Base-by-base conservation (phyloP, 768 basidiomycete genomes). In the Phylloporus scabripes region DNA sequence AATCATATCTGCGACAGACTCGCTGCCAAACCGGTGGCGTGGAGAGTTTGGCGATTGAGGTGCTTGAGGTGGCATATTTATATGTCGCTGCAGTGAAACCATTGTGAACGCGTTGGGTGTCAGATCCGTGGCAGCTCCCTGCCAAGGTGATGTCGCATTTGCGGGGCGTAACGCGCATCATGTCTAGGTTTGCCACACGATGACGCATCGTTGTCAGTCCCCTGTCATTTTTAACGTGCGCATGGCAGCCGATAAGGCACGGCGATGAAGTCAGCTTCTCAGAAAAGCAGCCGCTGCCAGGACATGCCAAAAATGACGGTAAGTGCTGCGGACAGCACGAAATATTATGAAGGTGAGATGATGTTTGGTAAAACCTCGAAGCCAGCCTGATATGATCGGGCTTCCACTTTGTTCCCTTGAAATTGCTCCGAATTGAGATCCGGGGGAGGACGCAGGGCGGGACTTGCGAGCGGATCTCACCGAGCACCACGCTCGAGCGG, bases 391-490 rank as follows among this genome's bases (percentile, higher is more conserved):
- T 44, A 45, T 54, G 54, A 62, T 62, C 54, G 60, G 60, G 41
- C 48, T 49, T 51, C 53, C 34, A 60, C 55, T 51, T 53, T 63
- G 58, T 39, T 23, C 46, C 46, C 42, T 26, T 39, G 36, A 48
- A 51, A 42, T 40, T 39, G 38, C 20, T 46, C 50, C 54, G 52
- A 52, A 47, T 49, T 50, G 56, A 61, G 62, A 63, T 62, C 61
- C 61, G 61, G 49, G 4, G 29, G 42, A 28, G 31, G 12, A 33
- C 18, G 45, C 45, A 36, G 18, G 31, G 47, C 39, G 50, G 55
- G 47, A 63, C 51, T 47, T 61, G 62, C 54, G 60, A 48, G 46
- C 61, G 61, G 61, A 62, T 64, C 61, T 62, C 62, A n/a, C 55
- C 55, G 48, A 45, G 46, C 37, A 34, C 40, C 36, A 42, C 40